Evolutionary conservation across 2,329 filamentous ascomycete genomes (phyloP), one percentile per base, ranked within the genome.

Genomic region (Pseudogymnoascus sp.): DNA sequence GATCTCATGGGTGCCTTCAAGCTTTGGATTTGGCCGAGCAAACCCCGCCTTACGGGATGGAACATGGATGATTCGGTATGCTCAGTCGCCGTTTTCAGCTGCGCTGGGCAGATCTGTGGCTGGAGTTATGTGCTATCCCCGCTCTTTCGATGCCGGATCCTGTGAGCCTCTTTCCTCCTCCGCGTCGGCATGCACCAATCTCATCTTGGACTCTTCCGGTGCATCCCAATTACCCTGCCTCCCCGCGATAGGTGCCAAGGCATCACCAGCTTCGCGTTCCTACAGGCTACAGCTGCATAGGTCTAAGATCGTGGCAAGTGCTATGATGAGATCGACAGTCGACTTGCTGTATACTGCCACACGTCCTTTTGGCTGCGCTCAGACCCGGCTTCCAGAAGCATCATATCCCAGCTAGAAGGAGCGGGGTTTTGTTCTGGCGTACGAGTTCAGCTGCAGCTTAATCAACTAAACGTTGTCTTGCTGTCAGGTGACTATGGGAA

Each of bases 21-120:
- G 45, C 45, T 52, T 52, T 52, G 25, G 45, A 52, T 52, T 52
- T 31, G 25, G 45, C 45, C 45, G 45, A 52, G 6, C n/a, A 52
- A 31, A 16, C 25, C 45, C 45, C 45, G 45, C 45, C n/a, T 6
- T 31, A 14, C 11, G 25, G 45, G 45, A 31, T 31, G 45, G 25
- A 31, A 31, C 45, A 52, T 52, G 45, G 45, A 31, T 52, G 25
- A 52, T 52, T 52, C 25, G 45, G 25, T 31, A 52, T 52, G 25
- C n/a, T 52, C 45, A 12, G 11, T 31, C 25, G 45, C 45, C 45
- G 25, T 52, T 52, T 52, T 28, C n/a, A 52, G 45, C 6, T 12
- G 25, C 31, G n/a, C n/a, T 52, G 25, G 25, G 45, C 23, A 52
- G 45, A 52, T 52, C 45, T 52, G 45, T 52, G 45, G 45, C 45